Base-by-base conservation (phyloP, 805 yeast genomes). In the Hanseniaspora taiwanica region DNA sequence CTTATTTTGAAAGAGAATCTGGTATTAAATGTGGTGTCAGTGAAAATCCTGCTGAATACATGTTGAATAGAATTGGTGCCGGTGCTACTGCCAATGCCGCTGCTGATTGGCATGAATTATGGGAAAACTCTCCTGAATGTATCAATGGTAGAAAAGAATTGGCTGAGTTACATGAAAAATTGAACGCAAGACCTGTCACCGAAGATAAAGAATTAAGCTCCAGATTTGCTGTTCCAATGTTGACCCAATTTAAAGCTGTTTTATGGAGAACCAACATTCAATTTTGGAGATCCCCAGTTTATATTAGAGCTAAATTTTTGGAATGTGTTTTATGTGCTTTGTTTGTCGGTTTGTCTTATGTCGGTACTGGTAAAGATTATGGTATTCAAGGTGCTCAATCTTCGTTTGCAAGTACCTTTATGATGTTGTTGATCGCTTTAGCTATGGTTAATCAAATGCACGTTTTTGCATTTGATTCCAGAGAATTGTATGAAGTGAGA, bases 41-140 rank as follows among this genome's bases (percentile, higher is more conserved):
- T 27, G 85, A 76, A 41, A 80, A 80, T 48, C 86, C 87, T 19
- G 86, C 86, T 25, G 87, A 79, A 58, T 80, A 78, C 63, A 76
- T 79, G 59, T 61, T 80, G 49, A 77, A 77, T 45, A 74, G 74
- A 42, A 77, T 81, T 56, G 89, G 89, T 44, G 33, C 33, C 9
- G 33, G 33, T 29, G 33, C 33, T 29, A 29, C 33, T 4, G 33
- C 33, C 18, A 29, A 29, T n/a, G 33, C 18, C 17, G 4, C 33
- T 29, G 38, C 34, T 17, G 78, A 81, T 56, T 81, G 82, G 78
- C 64, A 65, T 55, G 72, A 76, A 9, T 64, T 71, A 10, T 81
- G 91, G 91, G 47, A 46, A 6, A 58, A 56, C 13, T 74, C 69
- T 40, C 70, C 59, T 24, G 76, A 74, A 55, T 72, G 66, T 54